A percentile compares a stretch with the other conserved stretches of the same genome.
Conservation (phyloP, 2,329 filamentous ascomycete genomes). For the Clarireedia homoeocarpa region DNA sequence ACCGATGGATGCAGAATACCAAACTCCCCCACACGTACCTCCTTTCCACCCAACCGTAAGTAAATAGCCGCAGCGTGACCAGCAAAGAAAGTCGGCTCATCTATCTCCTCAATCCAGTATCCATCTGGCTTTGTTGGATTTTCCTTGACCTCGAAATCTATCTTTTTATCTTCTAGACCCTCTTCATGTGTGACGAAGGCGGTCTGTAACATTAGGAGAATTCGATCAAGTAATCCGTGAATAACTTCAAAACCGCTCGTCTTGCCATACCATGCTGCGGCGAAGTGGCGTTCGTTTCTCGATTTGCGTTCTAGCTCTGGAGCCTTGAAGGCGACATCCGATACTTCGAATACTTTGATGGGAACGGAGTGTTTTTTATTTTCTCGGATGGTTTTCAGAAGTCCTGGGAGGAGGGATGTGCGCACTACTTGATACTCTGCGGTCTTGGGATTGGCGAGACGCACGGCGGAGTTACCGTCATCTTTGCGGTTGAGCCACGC, state of each 20-base stretch:
- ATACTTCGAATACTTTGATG: conserved; percentile 87
- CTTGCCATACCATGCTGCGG: conserved; percentile 93
- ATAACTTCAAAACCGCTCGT: conserved; percentile 91
- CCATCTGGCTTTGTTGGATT: conserved; percentile 55
- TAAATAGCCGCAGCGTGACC: conserved; percentile 84
- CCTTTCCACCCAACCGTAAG: conserved; percentile 65
- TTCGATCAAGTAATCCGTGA: conserved; percentile 84
- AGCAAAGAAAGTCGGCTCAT: conserved; percentile 85
- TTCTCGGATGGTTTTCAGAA: conserved; percentile 88
- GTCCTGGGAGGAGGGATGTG: conserved; percentile 75
- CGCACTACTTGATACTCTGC: conserved; percentile 89
- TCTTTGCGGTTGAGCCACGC: conserved; percentile 87
- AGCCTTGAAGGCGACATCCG: conserved; percentile 90
- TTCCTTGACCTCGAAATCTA: conserved; percentile 45
- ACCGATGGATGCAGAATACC: conserved; percentile 92
- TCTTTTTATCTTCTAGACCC: conserved; percentile 43
- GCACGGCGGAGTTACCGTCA: conserved; percentile 74
- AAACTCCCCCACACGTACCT: conserved; percentile 75
- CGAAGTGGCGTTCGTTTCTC: conserved; percentile 90
- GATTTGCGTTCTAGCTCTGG: conserved; percentile 71
- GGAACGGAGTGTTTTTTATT: conserved; percentile 85
- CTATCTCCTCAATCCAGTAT: conserved; percentile 92
- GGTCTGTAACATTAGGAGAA: conserved; percentile 86
- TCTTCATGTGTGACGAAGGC: conserved; percentile 74
- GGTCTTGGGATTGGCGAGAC: conserved; percentile 87